phyloP scores from a whole-genome alignment of 2,329 filamentous ascomycete genomes.

The Grosmannia penicillata region DNA sequence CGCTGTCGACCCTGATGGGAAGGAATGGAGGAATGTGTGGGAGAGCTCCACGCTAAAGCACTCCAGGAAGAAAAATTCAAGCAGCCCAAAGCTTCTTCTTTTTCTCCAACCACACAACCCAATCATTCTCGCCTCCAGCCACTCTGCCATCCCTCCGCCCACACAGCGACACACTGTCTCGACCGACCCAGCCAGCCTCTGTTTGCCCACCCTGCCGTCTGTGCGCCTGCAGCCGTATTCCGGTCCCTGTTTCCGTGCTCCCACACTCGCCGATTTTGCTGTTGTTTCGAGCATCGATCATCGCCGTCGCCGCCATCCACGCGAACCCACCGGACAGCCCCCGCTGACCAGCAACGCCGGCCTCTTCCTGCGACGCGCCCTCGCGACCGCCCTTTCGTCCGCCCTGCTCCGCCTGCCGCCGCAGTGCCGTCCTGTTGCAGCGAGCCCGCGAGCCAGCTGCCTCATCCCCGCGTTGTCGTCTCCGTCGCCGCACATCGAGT shows the following conservation, averaged over 20 bases:
- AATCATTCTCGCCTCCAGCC: not conserved
- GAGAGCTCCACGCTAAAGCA: slow-evolving; percentile 9
- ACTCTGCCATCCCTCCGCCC: not conserved
- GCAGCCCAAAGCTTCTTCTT: slow-evolving; percentile 3
- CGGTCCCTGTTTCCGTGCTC: too few species aligned
- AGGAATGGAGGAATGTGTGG: slow-evolving; percentile 7
- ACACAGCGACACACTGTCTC: not conserved
- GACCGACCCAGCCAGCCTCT: not conserved
- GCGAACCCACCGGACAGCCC: too few species aligned
- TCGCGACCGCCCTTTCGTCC: too few species aligned
- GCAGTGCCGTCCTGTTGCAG: not conserved
- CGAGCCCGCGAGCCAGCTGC: not conserved
- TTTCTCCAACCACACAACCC: slow-evolving; percentile 2
- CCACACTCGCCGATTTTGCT: not conserved
- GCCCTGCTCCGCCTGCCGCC: not conserved
- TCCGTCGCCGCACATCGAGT: too few species aligned
- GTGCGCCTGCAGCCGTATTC: too few species aligned
- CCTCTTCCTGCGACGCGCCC: too few species aligned
- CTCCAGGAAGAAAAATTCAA: slow-evolving; percentile 6
- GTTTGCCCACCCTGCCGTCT: too few species aligned
- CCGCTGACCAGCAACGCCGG: too few species aligned
- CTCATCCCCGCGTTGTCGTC: too few species aligned
- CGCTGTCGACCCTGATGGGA: not conserved
- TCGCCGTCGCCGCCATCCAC: too few species aligned
- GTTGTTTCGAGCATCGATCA: too few species aligned